Base-by-base conservation (phyloP, 139 green algal species). In the Tetradesmus lagerheimii region DNA sequence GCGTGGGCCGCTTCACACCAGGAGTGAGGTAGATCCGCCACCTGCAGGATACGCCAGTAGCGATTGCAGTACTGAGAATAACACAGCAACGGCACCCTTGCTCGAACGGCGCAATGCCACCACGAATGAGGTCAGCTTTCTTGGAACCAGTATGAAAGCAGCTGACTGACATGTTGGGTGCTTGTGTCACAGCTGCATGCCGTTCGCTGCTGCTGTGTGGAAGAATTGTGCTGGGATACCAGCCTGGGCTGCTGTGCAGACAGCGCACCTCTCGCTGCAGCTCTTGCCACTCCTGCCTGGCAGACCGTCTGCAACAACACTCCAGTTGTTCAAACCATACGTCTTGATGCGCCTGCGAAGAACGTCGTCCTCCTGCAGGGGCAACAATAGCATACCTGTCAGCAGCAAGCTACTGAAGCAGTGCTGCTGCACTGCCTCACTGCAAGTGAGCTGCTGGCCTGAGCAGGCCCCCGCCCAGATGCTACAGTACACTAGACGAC, bases 271-370 rank as follows among this genome's bases (percentile, higher is more conserved):
- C 37, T 88, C 83, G 23, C 83, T 88, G 83, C 83, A 88, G 83
- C 83, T 88, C 37, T 88, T 88, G 37, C 83, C 83, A 39, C 83
- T 88, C 15, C 83, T 57, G 37, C 83, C 83, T 64, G 83, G 25
- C 35, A 88, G 62, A 0, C 83, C 83, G 64, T 88, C 83, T 38
- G 83, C 83, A 25, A 88, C 83, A 14, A 88, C 37, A 39, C 83
- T 80, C 83, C 83, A 88, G 83, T 88, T 88, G 35, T 88, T 88
- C 8, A 88, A 31, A 37, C 83, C 83, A 29, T 88, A 88, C 31
- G 83, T 80, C 43, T 88, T 88, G 6, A 88, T 79, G n/a, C 83
- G 83, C 39, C 78, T 88, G 83, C 83, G 83, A 9, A 88, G 62
- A 29, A 88, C 31, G 6, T 88, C 83, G n/a, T 88, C 83, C 25